Evolutionary conservation across 331 rosid genomes (phyloP).

Genomic region (Stylosanthes scabra): DNA sequence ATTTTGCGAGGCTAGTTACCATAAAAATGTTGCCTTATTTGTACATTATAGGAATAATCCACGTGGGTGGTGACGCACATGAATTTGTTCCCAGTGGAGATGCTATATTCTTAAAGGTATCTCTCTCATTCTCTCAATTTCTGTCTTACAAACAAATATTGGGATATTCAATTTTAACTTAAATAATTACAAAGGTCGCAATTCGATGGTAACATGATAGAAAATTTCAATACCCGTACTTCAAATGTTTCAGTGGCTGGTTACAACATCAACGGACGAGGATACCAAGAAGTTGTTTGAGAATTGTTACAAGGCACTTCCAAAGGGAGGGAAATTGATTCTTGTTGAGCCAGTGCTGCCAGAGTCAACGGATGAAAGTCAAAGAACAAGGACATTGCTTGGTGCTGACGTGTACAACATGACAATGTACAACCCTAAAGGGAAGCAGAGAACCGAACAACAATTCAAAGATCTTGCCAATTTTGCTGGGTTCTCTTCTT

Average conservation of each 20-base stretch:
- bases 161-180: too few species aligned
- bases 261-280: neutral
- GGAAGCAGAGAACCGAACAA: conserved; percentile 19
- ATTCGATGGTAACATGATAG: neutral
- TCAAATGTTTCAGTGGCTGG: conserved; percentile 14
- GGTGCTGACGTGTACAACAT: conserved; percentile 6
- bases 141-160: too few species aligned
- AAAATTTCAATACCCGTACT: neutral
- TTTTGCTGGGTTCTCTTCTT: conserved; percentile 2
- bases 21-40: too few species aligned
- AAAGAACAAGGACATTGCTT: conserved; percentile 9
- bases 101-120: conserved; percentile 67
- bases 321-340: neutral
- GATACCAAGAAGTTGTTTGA: neutral
- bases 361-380: conserved; percentile 8
- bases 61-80: conserved; percentile 70
- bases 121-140: neutral
- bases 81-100: conserved; percentile 56
- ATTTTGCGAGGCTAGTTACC: too few species aligned
- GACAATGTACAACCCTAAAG: conserved; percentile 20
- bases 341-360: neutral
- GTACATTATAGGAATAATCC: conserved; percentile 52
- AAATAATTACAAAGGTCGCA: too few species aligned
- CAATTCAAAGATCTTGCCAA: conserved; percentile 2
- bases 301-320: conserved; percentile 23